Evolutionary conservation across 2,329 filamentous ascomycete species (phyloP).

Genomic region (Fusarium armeniacum): DNA sequence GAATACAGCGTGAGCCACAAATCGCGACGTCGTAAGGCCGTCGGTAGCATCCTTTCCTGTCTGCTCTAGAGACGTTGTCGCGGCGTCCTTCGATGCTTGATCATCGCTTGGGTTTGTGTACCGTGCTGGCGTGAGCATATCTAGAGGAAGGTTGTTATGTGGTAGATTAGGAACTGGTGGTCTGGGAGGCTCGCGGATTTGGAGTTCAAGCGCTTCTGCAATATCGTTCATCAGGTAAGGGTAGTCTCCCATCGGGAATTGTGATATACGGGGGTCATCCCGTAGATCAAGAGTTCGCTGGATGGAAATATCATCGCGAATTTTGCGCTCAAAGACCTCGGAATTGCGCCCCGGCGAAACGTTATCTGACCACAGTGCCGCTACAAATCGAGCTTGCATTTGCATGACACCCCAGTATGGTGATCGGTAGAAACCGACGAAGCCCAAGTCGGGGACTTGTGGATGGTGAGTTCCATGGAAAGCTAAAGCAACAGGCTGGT

Average conservation of each 20-base stretch:
- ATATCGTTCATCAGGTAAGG: constrained; percentile 81
- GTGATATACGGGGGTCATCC: constrained; percentile 66
- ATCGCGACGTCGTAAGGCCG: constrained; percentile 62
- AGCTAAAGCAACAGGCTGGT: constrained; percentile 75
- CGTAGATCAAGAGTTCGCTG: constrained; percentile 66
- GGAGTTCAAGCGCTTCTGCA: constrained; percentile 69
- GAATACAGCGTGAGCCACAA: constrained; percentile 77
- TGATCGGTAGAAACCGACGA: constrained; percentile 86
- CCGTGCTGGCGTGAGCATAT: constrained; percentile 69
- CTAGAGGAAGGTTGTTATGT: constrained; percentile 61
- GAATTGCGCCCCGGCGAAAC: constrained; percentile 41
- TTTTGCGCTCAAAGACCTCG: constrained; percentile 55
- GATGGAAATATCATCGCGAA: constrained; percentile 61
- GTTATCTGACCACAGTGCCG: constrained; percentile 68
- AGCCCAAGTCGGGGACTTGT: constrained; percentile 74
- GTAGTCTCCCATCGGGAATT: constrained; percentile 90
- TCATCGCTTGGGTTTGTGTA: constrained; percentile 61
- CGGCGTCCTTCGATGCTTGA: constrained; percentile 57
- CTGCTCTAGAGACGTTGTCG: constrained; percentile 60
- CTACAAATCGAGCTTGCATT: constrained; percentile 81
- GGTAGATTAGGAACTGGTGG: constrained; percentile 53
- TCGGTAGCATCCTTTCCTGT: constrained; percentile 60
- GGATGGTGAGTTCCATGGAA: constrained; percentile 76
- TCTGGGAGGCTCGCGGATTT: constrained; percentile 53
- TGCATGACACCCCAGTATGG: constrained; percentile 91